Evolutionary conservation across 2,329 filamentous ascomycete species (phyloP), one percentile per base, ranked within the genome.

Genomic region (Ceratocystis cubensis): DNA sequence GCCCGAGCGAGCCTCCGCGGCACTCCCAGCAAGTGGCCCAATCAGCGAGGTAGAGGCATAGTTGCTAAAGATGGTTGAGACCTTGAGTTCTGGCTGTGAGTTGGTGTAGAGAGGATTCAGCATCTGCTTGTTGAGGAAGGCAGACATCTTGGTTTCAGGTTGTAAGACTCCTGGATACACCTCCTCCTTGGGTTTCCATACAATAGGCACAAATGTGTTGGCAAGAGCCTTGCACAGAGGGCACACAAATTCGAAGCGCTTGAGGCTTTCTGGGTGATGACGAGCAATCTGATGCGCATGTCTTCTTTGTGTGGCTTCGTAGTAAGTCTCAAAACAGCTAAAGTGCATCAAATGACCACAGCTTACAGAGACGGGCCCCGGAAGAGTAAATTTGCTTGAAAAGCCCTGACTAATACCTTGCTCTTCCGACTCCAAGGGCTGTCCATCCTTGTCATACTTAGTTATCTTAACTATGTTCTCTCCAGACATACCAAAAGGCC

Each of bases 301-400:
- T 48, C 94, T 84, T 68, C 92, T 83, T 65, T 87, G 81, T 0
- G 91, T 96, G 3, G 93, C 91, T 59, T 89, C 84, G 70, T 90
- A 88, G 73, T 97, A 99, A 50, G 88, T 84, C 72, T 96, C 91
- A 73, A 99, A 99, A 76, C 94, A 99, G 71, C 84, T 86, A 74
- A 89, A 97, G 75, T 99, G 94, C 94, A 99, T 99, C 72, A 99
- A 95, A 75, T 99, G 94, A 2, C 94, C 94, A 75, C 94, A 99
- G 8, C 93, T 91, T 45, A 89, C 89, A 10, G 92, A 89, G 1
- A 97, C 88, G 0, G 93, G 89, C 0, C 92, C 94, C 20, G 83
- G 80, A 33, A 82, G 80, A 44, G 85, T 85, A 50, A 85, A 80
- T 8, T 82, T 79, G 5, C 85, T 80, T 2, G 90, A 88, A 72